Conservation (phyloP, 495 filamentous ascomycete genomes). For the Pyrenopolyporus hunteri region DNA sequence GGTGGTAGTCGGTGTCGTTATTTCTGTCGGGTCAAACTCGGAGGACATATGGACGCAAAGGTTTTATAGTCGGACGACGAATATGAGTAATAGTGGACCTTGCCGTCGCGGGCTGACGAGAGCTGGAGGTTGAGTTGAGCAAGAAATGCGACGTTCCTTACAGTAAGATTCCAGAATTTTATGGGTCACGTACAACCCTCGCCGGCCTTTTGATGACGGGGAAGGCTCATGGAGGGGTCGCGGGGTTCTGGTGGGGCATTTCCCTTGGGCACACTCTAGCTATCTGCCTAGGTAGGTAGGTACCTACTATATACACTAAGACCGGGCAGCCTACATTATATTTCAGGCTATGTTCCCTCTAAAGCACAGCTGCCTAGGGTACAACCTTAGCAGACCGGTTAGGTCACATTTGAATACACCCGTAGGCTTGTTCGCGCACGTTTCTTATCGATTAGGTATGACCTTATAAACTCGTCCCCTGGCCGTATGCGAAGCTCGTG, state of each 20-base stretch:
- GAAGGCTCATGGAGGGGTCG: slow-evolving; percentile 17
- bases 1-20: background rate
- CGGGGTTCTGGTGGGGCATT: slow-evolving; percentile 3
- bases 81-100: slow-evolving; percentile 25
- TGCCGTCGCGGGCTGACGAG: slow-evolving; percentile 6
- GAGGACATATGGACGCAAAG: background rate
- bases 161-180: slow-evolving; percentile 30
- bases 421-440: too few relatives aligned
- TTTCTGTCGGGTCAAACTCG: background rate
- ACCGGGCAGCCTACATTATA: too few relatives aligned
- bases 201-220: background rate
- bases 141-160: slow-evolving; percentile 32
- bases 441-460: too few relatives aligned
- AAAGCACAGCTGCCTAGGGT: too few relatives aligned
- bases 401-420: too few relatives aligned
- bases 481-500: too few relatives aligned
- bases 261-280: background rate
- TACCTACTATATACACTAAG: background rate
- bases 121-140: slow-evolving; percentile 9
- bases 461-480: too few relatives aligned
- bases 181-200: slow-evolving; percentile 19
- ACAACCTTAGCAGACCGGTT: too few relatives aligned
- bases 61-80: background rate
- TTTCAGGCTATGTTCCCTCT: too few relatives aligned
- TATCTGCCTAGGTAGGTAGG: background rate